Evolutionary conservation across 169 alveolate species (phyloP), one percentile per base, ranked within the genome.

Genomic region (Miamiensis avidus): DNA sequence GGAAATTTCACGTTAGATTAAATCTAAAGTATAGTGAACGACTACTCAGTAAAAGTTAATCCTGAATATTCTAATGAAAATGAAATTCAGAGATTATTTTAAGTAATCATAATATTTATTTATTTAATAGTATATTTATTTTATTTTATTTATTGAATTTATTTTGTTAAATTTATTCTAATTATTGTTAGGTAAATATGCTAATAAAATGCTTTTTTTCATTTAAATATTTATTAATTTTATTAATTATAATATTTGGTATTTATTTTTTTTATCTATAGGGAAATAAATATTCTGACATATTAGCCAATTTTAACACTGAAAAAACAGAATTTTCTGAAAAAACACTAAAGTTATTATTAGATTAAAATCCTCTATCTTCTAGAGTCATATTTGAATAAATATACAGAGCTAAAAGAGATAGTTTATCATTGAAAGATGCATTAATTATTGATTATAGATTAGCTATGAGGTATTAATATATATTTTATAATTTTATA

Each of bases 391-490:
- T 91, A 4, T 89, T 86, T 75, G 96, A 95, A 77, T 82, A 95
- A 78, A 83, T 93, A 29, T 87, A 87, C 34, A 86, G 96, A 93
- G 97, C 96, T 28, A 34, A 87, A 75, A 64, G 78, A 15, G 81
- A 93, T 89, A 77, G 76, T 34, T 76, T 93, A 49, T 4, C 4
- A 11, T 49, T 49, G 6, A 82, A 85, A 74, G 96, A 95, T 16
- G 95, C 87, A 31, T 92, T 93, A 34, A 89, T 79, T 49, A 91
- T 92, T 93, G 97, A 95, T 75, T 95, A 88, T 77, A 83, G 93
- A 28, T 88, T 95, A 4, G 89, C 95, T 0, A 64, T 91, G 88
- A 93, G 94, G 90, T 86, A 65, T 15, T n/a, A n/a, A 49, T 0
- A 11, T 49, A 49, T 49, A 49, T 49, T 20, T 49, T 49, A 11